phyloP scores from a whole-genome alignment of 2,329 filamentous ascomycete genomes.

The Arachnomyces sp. region DNA sequence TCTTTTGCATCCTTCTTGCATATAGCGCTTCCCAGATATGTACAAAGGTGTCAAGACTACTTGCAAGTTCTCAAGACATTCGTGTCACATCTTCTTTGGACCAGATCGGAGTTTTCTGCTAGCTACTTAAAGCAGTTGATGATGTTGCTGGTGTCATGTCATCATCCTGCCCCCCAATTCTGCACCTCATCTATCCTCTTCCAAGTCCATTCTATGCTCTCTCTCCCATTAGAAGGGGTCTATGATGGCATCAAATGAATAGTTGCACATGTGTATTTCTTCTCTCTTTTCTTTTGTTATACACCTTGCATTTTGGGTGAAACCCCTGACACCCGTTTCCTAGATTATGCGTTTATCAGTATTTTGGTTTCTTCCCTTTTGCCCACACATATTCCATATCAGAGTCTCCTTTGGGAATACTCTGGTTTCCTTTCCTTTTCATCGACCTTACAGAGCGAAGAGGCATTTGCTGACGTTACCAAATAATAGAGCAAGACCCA shows the following conservation, averaged over 20 bases:
- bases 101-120: conserved; percentile 11
- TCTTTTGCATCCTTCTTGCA: conserved; percentile 7
- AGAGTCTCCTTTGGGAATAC: no score
- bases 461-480: conserved; percentile 2
- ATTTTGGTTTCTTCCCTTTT: conserved; percentile 2
- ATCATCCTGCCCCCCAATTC: no score
- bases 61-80: conserved; percentile 13
- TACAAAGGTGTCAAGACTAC: conserved; percentile 16
- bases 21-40: conserved; percentile 15
- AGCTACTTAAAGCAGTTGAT: conserved; percentile 12
- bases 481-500: conserved; percentile 26
- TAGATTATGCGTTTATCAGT: no score
- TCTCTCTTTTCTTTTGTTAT: conserved; percentile 3
- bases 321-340: no score
- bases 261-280: no score
- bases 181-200: no score
- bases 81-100: conserved; percentile 14
- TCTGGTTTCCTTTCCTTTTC: neutral
- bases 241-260: no score
- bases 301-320: neutral
- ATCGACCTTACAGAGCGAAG: neutral
- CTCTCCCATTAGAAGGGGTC: no score
- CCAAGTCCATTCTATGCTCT: no score
- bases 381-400: no score
- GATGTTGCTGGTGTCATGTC: conserved; percentile 5